phyloP scores from a whole-genome alignment of 2,329 filamentous ascomycete genomes.

The Grosmannia clavigera region DNA sequence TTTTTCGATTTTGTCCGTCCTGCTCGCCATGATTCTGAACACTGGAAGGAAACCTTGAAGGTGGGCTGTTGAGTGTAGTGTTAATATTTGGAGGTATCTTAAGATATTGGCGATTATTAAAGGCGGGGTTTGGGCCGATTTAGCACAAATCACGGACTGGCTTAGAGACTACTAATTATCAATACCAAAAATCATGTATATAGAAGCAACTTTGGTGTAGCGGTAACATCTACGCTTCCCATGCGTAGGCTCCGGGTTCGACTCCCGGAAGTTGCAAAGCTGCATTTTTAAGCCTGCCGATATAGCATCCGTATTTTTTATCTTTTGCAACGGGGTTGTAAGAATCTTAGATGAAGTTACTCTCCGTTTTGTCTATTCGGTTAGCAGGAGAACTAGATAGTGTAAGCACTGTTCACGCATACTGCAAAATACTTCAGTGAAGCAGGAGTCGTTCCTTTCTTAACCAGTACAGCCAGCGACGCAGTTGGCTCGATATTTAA shows the following conservation, averaged over 20 bases:
- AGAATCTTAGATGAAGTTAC: no score
- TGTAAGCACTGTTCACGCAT: no score
- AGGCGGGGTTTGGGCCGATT: background rate
- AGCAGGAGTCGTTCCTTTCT: no score
- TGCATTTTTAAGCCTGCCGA: background rate
- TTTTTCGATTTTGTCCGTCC: conserved; percentile 37
- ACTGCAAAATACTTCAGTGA: no score
- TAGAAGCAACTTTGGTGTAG: conserved; percentile 16
- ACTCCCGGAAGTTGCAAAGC: conserved; percentile 17
- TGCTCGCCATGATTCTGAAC: conserved; percentile 18
- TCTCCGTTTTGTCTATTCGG: no score
- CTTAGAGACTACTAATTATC: no score
- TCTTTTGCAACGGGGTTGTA: background rate
- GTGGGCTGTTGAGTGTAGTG: background rate
- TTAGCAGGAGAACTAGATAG: no score
- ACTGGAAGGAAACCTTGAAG: background rate
- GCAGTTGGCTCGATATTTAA: no score
- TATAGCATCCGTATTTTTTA: background rate
- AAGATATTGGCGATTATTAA: background rate
- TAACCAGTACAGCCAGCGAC: no score
- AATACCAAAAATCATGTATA: no score
- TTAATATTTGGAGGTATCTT: background rate
- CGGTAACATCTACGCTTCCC: conserved; percentile 19
- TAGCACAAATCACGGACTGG: no score
- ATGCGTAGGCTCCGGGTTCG: conserved; percentile 19